A percentile compares a stretch with the other conserved stretches of the same genome.
Conservation (phyloP, 2,329 filamentous ascomycete species). For the Magnaporthiopsis incrustans region DNA sequence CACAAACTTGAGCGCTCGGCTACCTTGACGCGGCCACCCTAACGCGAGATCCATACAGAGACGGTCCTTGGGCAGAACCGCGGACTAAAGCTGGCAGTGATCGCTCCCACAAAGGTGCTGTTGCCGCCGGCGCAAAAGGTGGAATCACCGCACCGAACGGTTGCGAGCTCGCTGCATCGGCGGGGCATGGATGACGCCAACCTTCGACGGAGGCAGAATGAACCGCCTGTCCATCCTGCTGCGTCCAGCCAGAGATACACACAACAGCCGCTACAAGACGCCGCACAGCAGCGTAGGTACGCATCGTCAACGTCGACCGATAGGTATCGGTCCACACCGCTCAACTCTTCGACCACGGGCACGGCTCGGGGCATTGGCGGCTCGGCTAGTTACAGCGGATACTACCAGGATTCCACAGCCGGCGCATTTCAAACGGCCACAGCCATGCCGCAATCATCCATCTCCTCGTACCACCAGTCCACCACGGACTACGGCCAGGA, state of each 20-base stretch:
- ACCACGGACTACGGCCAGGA: constrained; percentile 53
- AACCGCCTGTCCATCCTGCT: constrained; percentile 56
- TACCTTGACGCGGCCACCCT: not conserved
- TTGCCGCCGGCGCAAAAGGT: constrained; percentile 60
- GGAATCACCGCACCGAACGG: constrained; percentile 49
- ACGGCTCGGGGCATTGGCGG: constrained; percentile 40
- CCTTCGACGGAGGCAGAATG: constrained; percentile 67
- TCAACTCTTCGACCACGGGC: constrained; percentile 38
- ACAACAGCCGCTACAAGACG: constrained; percentile 34
- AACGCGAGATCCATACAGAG: constrained; percentile 7
- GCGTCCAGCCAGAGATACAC: constrained; percentile 43
- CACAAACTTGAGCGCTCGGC: not conserved
- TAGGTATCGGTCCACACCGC: constrained; percentile 39
- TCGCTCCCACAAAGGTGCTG: constrained; percentile 52
- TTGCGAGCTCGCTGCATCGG: constrained; percentile 41
- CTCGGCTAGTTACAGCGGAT: constrained; percentile 48
- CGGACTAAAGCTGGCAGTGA: constrained; percentile 52
- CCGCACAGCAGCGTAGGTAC: constrained; percentile 38
- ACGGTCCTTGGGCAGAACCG: constrained; percentile 24
- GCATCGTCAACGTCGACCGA: constrained; percentile 27
- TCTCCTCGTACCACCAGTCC: constrained; percentile 51
- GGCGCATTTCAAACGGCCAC: constrained; percentile 40
- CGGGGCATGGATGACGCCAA: constrained; percentile 72
- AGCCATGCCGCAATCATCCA: constrained; percentile 46
- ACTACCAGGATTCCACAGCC: constrained; percentile 47